A percentile compares a stretch with the other conserved stretches of the same genome.
Evolutionary conservation across 805 yeast species (phyloP).

Genomic region (Starmerella kuoi): DNA sequence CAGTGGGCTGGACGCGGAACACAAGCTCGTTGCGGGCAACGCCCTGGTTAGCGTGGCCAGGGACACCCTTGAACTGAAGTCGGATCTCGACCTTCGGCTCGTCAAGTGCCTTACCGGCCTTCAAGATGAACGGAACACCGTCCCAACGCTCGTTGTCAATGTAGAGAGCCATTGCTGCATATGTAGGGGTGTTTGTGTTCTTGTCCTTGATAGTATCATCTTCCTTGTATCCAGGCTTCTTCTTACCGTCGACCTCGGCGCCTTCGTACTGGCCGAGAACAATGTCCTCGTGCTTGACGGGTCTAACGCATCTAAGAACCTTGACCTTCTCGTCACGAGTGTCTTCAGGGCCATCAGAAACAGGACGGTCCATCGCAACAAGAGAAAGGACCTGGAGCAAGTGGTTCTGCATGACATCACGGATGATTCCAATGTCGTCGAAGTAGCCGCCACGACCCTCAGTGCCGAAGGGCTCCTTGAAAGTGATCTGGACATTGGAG

Average conservation of each 20-base stretch:
- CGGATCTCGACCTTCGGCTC: conserved; percentile 91
- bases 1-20: conserved; percentile 86
- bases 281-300: conserved; percentile 52
- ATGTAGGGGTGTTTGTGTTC: conserved; percentile 80
- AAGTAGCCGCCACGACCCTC: conserved; percentile 99
- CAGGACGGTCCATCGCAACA: conserved; percentile 92
- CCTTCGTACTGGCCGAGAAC: conserved; percentile 78
- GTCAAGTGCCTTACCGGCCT: conserved; percentile 97
- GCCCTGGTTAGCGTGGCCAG: conserved; percentile 39
- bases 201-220: conserved; percentile 71
- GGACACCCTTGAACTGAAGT: conserved; percentile 78
- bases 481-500: conserved; percentile 71
- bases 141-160: conserved; percentile 95
- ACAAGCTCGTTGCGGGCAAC: conserved; percentile 89
- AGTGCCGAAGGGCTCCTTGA: conserved; percentile 97
- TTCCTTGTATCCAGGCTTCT: conserved; percentile 79
- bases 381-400: conserved; percentile 82
- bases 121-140: conserved; percentile 88
- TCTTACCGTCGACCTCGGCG: conserved; percentile 60
- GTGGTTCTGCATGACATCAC: conserved; percentile 98
- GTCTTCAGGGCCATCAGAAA: conserved; percentile 79
- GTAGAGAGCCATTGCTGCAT: conserved; percentile 68
- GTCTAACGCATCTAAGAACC: conserved; percentile 68
- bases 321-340: conserved; percentile 94
- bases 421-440: conserved; percentile 84